phyloP scores from a whole-genome alignment of 108 stramenopile species.

The Pseudonitzschia delicatissima region DNA sequence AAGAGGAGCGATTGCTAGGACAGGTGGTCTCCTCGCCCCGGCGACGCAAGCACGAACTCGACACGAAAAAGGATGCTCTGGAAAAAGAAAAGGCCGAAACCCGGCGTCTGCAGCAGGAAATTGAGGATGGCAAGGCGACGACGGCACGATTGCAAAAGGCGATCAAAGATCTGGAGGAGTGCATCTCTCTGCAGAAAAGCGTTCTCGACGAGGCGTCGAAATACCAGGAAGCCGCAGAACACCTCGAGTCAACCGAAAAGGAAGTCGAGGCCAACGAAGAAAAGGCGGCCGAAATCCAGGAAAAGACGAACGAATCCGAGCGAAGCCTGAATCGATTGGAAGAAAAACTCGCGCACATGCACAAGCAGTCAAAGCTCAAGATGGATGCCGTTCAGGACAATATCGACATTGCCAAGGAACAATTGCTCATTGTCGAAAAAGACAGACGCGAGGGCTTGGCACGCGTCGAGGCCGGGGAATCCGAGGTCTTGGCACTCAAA shows the following conservation, averaged over 20 bases:
- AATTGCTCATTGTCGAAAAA: conserved; percentile 69
- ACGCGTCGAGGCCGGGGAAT: conserved; percentile 64
- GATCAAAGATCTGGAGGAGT: conserved; percentile 36
- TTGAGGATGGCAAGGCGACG: conserved; percentile 22
- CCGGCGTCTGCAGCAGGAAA: conserved; percentile 24
- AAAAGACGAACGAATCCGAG: conserved; percentile 32
- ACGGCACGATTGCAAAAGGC: conserved; percentile 19
- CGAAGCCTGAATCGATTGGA: conserved; percentile 34
- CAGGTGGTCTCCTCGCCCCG: conserved; percentile 81
- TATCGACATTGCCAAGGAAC: conserved; percentile 43
- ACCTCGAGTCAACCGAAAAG: conserved; percentile 34
- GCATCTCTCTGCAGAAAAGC: conserved; percentile 27
- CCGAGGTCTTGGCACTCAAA: conserved; percentile 59
- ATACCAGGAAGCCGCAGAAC: conserved; percentile 28
- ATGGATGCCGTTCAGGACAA: conserved; percentile 53
- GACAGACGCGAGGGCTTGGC: conserved; percentile 76
- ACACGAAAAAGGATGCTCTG: conserved; percentile 20
- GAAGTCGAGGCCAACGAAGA: conserved; percentile 44
- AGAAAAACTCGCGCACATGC: conserved; percentile 40
- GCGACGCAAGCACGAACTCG: conserved; percentile 32
- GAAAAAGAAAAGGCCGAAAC: conserved; percentile 48
- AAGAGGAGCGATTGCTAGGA: conserved; percentile 56
- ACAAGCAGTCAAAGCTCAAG: conserved; percentile 48
- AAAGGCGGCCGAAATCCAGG: conserved; percentile 28
- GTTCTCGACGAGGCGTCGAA: conserved; percentile 43